These are phyloP conservation scores for Staphylotrichum longicolle DNA, from an alignment of 495 filamentous ascomycete species.

Conservation along the genomic window DNA sequence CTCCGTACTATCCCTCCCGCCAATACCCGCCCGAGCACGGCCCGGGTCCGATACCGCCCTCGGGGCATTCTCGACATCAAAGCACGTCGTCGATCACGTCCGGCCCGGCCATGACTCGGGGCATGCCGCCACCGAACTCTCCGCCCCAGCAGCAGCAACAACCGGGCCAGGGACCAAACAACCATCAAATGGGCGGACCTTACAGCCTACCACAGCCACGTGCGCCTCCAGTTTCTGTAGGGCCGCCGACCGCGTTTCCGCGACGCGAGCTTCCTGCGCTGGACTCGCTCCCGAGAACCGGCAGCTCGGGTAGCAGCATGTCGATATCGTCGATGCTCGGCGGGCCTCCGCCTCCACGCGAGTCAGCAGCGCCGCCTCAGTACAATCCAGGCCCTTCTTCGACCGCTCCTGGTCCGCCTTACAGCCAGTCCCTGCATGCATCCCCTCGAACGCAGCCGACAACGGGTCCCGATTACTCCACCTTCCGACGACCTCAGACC, in stretches of 20 bases:
- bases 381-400: slow-evolving; percentile 56
- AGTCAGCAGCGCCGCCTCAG: slow-evolving; percentile 50
- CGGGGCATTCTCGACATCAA: slow-evolving; percentile 51
- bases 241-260: slow-evolving; percentile 51
- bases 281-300: slow-evolving; percentile 46
- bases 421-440: slow-evolving; percentile 48
- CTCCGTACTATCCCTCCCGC: slow-evolving; percentile 44
- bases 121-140: slow-evolving; percentile 52
- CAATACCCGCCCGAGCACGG: slow-evolving; percentile 48
- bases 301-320: slow-evolving; percentile 71
- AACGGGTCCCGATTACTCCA: slow-evolving; percentile 52
- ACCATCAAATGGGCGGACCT: slow-evolving; percentile 43
- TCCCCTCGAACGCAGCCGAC: slow-evolving; percentile 50
- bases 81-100: slow-evolving; percentile 52
- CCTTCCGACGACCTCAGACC: slow-evolving; percentile 68
- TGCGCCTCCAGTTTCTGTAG: slow-evolving; percentile 51
- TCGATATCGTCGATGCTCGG: slow-evolving; percentile 93
- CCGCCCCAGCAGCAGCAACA: slow-evolving; percentile 45
- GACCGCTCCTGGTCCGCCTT: slow-evolving; percentile 45
- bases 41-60: slow-evolving; percentile 42
- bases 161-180: slow-evolving; percentile 37
- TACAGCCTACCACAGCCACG: slow-evolving; percentile 49
- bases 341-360: slow-evolving; percentile 55
- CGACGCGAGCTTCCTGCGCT: slow-evolving; percentile 55
- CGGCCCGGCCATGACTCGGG: slow-evolving; percentile 45